phyloP scores from a whole-genome alignment of 768 basidiomycete species.

The Amanita phalloides region DNA sequence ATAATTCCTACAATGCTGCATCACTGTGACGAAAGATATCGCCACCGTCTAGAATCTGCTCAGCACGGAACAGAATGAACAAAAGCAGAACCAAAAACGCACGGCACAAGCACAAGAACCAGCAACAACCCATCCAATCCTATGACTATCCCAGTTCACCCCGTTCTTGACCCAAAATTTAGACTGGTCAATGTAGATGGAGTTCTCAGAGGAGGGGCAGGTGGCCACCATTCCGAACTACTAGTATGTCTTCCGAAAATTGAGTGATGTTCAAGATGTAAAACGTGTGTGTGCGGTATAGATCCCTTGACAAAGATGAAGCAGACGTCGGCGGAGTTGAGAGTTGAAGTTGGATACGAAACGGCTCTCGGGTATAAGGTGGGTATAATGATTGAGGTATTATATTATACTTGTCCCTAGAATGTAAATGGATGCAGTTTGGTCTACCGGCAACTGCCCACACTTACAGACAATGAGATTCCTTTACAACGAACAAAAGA shows the following conservation, averaged over 20 bases:
- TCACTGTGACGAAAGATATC: conserved; percentile 44
- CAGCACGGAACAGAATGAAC: not conserved
- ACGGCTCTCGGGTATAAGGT: no score
- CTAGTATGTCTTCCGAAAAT: not conserved
- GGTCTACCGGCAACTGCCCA: no score
- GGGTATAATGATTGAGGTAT: no score
- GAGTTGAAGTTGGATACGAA: no score
- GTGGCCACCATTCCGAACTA: no score
- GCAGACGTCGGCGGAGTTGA: no score
- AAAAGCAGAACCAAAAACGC: conserved; percentile 8
- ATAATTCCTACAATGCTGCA: conserved; percentile 58
- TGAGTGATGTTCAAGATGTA: not conserved
- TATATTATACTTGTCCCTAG: no score
- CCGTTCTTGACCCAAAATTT: conserved; percentile 49
- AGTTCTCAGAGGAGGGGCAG: conserved; percentile 40
- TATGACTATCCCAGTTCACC: conserved; percentile 48
- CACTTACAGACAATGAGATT: no score
- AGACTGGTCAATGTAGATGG: conserved; percentile 40
- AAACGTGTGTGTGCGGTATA: no score
- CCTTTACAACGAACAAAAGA: no score
- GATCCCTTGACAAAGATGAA: no score
- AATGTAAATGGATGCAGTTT: no score
- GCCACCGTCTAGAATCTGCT: conserved; percentile 38
- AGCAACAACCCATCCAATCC: conserved; percentile 67
- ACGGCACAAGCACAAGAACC: conserved; percentile 51